Percentiles rank a stretch among this genome's conserved stretches.
Conservation (phyloP, 805 yeast genomes). For the Metschnikowia vanudenii region DNA sequence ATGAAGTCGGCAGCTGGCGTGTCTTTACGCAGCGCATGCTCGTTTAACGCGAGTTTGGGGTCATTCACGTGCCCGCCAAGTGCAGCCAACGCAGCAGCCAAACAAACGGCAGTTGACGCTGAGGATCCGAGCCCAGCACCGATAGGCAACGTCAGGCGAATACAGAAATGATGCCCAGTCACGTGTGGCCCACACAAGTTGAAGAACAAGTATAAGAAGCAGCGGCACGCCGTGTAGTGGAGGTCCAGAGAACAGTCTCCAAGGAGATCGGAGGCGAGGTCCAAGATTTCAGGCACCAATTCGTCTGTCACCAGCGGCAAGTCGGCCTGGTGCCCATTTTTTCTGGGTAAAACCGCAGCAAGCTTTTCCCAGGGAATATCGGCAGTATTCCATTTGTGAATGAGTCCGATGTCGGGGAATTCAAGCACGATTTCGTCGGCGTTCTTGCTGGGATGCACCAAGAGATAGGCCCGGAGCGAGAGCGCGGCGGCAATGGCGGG, state of each 20-base stretch:
- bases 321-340: conserved; percentile 15
- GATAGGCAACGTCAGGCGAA: conserved; percentile 83
- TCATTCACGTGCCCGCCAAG: conserved; percentile 53
- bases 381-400: conserved; percentile 57
- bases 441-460: conserved; percentile 52
- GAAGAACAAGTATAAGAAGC: conserved; percentile 76
- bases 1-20: conserved; percentile 53
- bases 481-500: conserved; percentile 97
- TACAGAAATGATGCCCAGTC: conserved; percentile 57
- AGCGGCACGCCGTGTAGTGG: conserved; percentile 75
- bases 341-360: conserved; percentile 5
- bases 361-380: conserved; percentile 61
- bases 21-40: conserved; percentile 30
- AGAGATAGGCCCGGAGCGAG: conserved; percentile 76
- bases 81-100: conserved; percentile 69
- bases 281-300: conserved; percentile 57
- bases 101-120: conserved; percentile 83
- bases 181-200: conserved; percentile 49
- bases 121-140: conserved; percentile 98
- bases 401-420: conserved; percentile 75
- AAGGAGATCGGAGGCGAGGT: conserved; percentile 46
- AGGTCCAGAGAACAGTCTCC: conserved; percentile 49
- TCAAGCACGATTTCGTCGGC: conserved; percentile 53
- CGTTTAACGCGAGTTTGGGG: conserved; percentile 36
- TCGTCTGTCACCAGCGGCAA: conserved; percentile 46